Evolutionary conservation across 495 filamentous ascomycete genomes (phyloP), one percentile per base, ranked within the genome.

Genomic region (Rostrohypoxylon terebratum): DNA sequence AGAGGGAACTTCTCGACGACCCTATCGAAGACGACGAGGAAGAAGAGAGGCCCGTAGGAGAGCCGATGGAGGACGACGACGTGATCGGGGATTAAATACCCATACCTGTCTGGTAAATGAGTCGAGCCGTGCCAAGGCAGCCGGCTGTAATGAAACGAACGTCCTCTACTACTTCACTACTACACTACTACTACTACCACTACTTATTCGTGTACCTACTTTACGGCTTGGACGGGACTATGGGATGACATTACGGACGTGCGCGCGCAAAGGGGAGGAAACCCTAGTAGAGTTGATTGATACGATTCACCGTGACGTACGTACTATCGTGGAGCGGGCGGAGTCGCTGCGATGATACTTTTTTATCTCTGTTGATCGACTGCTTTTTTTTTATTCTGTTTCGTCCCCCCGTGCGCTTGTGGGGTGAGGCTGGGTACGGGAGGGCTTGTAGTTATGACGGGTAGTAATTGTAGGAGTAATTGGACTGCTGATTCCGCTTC

Each of bases 71-170:
- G 28, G 89, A 89, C 62, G 90, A 91, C 63, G 89, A 90, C 69
- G 81, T 93, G 13, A 87, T 93, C 82, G 91, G 91, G 33, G 91
- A 93, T 80, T 93, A 73, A 81, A 65, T 44, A 47, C 16, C 33
- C 48, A 28, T 4, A 4, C 11, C 1, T 42, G 14, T 13, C 38
- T 42, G 45, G 10, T n/a, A 61, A 61, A 48, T 21, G 31, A 50
- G 51, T 34, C 1, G 54, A 33, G 40, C 40, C 3, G 14, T 13
- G 7, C 34, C 11, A 51, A 59, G 14, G 33, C 28, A 38, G 6
- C 31, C 60, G 36, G 21, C 47, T 8, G 21, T 25, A 31, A 53
- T 25, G 48, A 53, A 42, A 55, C 28, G 44, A 63, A n/a, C n/a
- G n/a, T 14, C 34, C 20, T 25, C 28, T 28, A 28, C 28, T 28